Base-by-base conservation (phyloP, 2,329 filamentous ascomycete species). In the Scedosporium minutisporum region DNA sequence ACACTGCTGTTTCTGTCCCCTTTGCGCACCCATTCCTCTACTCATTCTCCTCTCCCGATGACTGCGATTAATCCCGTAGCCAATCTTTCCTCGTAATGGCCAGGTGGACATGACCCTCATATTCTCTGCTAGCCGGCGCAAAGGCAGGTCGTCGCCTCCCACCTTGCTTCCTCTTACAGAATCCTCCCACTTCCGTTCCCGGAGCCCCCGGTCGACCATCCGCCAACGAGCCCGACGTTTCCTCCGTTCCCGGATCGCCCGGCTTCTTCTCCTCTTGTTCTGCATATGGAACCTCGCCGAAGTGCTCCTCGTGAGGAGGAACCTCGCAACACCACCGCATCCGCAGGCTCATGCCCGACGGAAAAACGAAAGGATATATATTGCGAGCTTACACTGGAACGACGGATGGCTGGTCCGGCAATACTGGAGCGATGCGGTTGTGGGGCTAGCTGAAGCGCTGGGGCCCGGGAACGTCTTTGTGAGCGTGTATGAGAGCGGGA, bases 371-470 rank as follows among this genome's bases (percentile, higher is more conserved):
- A 74, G 76, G 65, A 80, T 91, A 65, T 91, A 85, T 74, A 88
- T 91, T 64, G 84, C 86, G 4, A 84, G 83, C 65, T 84, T 87
- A 69, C 86, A 89, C 69, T 89, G 86, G 80, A 90, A 88, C 68
- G 84, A 84, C 65, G 87, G 82, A 64, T 70, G 71, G 1, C 75
- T 89, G 25, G 77, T 91, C 2, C 78, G 82, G 6, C 75, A 76
- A 4, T 80, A 86, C 67, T 91, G 88, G 87, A 85, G 80, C 65
- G 72, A 78, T 5, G 85, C 84, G 0, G 75, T 91, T 2, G 64
- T 87, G 6, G 75, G 80, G 2, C 74, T 91, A 21, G 78, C 82
- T 4, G 74, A 80, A 57, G 74, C 77, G 5, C 74, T 90, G 3
- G 87, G 87, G 0, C 73, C 80, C 0, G 77, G 84, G 3, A 89